A percentile compares a stretch with the other conserved stretches of the same genome.
Evolutionary conservation across 2,329 filamentous ascomycete species (phyloP).

Genomic region (Ceratocystis lukuohia): DNA sequence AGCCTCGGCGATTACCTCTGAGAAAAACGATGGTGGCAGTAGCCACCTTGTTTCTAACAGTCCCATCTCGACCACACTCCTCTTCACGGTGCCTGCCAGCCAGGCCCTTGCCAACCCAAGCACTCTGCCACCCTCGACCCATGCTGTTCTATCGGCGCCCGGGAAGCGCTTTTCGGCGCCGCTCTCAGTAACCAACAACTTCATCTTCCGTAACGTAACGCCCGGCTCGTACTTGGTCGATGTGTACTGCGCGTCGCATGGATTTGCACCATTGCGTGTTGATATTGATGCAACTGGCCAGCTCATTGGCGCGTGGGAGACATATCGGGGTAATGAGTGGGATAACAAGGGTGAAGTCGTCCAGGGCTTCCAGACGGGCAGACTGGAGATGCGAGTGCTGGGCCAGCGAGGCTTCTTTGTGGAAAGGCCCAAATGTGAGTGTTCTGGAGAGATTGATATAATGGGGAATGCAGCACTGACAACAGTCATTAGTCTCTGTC

Average conservation of each 20-base stretch:
- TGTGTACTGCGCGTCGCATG: slow-evolving; percentile 59
- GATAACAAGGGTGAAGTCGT: slow-evolving; percentile 61
- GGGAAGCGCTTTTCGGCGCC: slow-evolving; percentile 38
- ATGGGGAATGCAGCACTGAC: background rate
- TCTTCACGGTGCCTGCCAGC: slow-evolving; percentile 35
- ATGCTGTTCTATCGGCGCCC: slow-evolving; percentile 43
- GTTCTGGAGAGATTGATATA: background rate
- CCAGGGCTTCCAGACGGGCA: slow-evolving; percentile 28
- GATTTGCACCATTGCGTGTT: slow-evolving; percentile 67
- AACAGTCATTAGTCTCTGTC: slow-evolving; percentile 50
- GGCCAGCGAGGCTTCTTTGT: slow-evolving; percentile 62
- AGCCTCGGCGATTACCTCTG: slow-evolving; percentile 23
- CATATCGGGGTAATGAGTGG: slow-evolving; percentile 82
- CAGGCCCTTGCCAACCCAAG: slow-evolving; percentile 35
- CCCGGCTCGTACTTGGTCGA: slow-evolving; percentile 69
- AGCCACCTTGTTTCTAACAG: slow-evolving; percentile 29
- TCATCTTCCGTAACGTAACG: slow-evolving; percentile 61
- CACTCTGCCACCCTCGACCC: slow-evolving; percentile 50
- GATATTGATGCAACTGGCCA: slow-evolving; percentile 76
- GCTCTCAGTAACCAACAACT: slow-evolving; percentile 53
- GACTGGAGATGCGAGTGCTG: slow-evolving; percentile 48
- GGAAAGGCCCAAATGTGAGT: slow-evolving; percentile 62
- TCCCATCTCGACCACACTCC: slow-evolving; percentile 32
- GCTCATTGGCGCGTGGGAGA: slow-evolving; percentile 59
- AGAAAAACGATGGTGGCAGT: slow-evolving; percentile 18